A percentile compares a stretch with the other conserved stretches of the same genome.
Evolutionary conservation across 768 basidiomycete genomes (phyloP).

Genomic region (Boletus pseudopeckii): DNA sequence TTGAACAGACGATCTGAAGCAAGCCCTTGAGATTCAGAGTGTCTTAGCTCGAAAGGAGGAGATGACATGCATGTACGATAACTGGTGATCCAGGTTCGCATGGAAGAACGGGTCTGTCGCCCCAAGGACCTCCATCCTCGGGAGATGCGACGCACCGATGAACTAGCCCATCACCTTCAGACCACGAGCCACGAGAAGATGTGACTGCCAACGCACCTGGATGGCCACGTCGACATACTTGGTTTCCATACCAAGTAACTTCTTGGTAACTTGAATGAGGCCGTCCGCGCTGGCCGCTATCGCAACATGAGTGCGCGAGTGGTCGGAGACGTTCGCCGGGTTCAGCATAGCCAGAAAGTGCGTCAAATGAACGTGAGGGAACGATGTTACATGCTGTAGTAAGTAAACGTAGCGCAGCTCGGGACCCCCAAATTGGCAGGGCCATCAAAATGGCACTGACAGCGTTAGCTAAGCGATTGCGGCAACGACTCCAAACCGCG

Average conservation of each 20-base stretch:
- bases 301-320: not conserved
- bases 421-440: not conserved
- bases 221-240: constrained; percentile 59
- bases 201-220: constrained; percentile 36
- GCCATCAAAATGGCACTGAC: not conserved
- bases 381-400: not conserved
- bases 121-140: constrained; percentile 65
- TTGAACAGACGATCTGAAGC: constrained; percentile 61
- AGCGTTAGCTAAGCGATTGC: constrained; percentile 1
- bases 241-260: constrained; percentile 34
- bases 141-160: constrained; percentile 65
- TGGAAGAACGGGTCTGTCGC: constrained; percentile 70
- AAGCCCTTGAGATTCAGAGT: not conserved
- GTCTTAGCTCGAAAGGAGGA: not conserved
- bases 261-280: constrained; percentile 29
- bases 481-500: too few relatives aligned
- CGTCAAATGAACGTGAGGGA: not conserved
- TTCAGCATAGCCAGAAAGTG: constrained; percentile 8
- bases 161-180: constrained; percentile 41
- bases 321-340: constrained; percentile 12
- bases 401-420: not conserved
- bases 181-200: not conserved
- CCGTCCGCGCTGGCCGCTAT: constrained; percentile 24
- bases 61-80: constrained; percentile 60
- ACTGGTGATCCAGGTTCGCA: constrained; percentile 57